These are phyloP conservation scores for Phytophthora cajani DNA, from an alignment of 352 stramenopile species.

Conservation along the genomic window DNA sequence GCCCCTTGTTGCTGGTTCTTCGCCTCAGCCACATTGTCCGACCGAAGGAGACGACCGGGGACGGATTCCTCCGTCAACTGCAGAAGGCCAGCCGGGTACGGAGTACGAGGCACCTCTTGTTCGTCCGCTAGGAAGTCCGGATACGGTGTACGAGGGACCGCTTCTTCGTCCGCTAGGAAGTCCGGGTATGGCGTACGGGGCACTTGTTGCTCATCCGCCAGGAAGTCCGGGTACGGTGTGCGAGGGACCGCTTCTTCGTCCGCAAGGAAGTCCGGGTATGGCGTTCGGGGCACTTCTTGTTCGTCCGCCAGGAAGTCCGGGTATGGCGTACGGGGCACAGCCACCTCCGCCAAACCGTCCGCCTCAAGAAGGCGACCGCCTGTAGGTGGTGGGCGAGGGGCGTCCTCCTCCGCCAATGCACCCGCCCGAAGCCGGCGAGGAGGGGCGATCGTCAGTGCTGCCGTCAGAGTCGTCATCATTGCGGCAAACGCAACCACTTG, in stretches of 20 bases:
- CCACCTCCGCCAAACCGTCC: background rate
- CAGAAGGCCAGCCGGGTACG: too few species aligned
- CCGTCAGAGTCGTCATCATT: background rate
- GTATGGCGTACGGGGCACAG: background rate
- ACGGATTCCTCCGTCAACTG: background rate
- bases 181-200: too few species aligned
- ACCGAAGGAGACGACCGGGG: background rate
- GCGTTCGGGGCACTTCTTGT: too few species aligned
- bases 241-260: background rate
- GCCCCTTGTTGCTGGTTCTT: background rate
- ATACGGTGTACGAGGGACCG: too few species aligned
- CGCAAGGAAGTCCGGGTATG: background rate
- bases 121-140: too few species aligned
- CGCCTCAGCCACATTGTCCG: background rate
- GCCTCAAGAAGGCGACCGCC: background rate
- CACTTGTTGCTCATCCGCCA: too few species aligned
- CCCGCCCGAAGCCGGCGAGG: too few species aligned
- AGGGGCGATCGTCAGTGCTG: background rate
- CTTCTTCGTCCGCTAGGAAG: too few species aligned
- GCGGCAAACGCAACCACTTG: background rate
- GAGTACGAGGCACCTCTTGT: too few species aligned
- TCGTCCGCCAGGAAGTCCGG: background rate
- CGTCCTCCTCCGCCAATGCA: too few species aligned
- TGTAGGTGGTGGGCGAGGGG: background rate
- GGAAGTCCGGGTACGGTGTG: too few species aligned